phyloP scores from a whole-genome alignment of 176 grass and related monocot genomes.

The Echinochloa phyllopogon region DNA sequence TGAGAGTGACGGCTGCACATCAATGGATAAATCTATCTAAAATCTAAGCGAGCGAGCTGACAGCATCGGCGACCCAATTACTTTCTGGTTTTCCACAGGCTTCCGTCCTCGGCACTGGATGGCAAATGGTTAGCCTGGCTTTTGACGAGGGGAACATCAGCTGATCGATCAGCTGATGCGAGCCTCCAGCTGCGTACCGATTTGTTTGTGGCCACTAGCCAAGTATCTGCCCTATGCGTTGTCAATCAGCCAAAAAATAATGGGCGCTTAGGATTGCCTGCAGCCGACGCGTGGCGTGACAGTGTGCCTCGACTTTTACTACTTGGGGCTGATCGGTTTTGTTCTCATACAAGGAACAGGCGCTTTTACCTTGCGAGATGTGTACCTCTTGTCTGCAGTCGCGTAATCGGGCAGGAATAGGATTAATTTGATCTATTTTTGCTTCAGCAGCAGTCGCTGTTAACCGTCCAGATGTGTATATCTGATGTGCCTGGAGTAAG shows the following conservation, averaged over 20 bases:
- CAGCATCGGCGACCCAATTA: neutral
- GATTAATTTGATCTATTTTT: neutral
- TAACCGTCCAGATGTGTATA: neutral
- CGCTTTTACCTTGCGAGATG: neutral
- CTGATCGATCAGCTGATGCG: neutral
- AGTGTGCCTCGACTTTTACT: neutral
- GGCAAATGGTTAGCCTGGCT: neutral
- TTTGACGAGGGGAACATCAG: conserved; percentile 34
- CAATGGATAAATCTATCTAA: neutral
- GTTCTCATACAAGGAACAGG: neutral
- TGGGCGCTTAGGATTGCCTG: neutral
- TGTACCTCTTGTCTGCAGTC: neutral
- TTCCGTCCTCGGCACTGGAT: neutral
- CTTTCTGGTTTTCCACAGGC: conserved; percentile 9
- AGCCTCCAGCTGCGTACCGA: neutral
- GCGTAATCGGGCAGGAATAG: neutral
- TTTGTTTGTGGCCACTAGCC: neutral
- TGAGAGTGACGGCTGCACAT: neutral
- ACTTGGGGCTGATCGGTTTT: neutral
- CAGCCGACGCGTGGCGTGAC: too few species aligned
- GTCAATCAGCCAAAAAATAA: neutral
- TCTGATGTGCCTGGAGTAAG: neutral
- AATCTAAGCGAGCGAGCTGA: neutral
- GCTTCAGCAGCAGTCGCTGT: neutral
- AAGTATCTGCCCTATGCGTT: neutral